These are phyloP conservation scores for Marasmius sp. DNA, from an alignment of 1,284 basidiomycete species.

Conservation along the genomic window DNA sequence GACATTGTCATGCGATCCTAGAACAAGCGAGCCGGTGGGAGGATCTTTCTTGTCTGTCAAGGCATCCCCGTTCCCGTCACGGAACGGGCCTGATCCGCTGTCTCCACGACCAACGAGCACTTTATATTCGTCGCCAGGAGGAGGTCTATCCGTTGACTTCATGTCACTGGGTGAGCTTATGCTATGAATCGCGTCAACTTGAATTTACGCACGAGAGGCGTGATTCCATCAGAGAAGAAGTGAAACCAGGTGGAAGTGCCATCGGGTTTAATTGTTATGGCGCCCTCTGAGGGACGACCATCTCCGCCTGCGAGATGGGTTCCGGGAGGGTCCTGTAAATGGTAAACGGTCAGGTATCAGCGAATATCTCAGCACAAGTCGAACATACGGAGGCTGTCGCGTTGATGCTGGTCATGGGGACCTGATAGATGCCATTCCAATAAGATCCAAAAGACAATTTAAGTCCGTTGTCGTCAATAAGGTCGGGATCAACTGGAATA, in stretches of 20 bases:
- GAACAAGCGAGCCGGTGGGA: slow-evolving; percentile 29
- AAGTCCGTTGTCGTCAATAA: slow-evolving; percentile 10
- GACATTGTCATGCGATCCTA: slow-evolving; percentile 32
- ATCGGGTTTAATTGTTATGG: slow-evolving; percentile 10
- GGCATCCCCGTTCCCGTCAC: slow-evolving; percentile 23
- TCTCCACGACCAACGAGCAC: slow-evolving; percentile 29
- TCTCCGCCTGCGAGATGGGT: slow-evolving; percentile 14
- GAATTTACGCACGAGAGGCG: background rate
- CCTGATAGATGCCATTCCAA: slow-evolving; percentile 13
- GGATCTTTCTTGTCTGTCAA: slow-evolving; percentile 16
- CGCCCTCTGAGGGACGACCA: slow-evolving; percentile 12
- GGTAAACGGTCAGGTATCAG: background rate
- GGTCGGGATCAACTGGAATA: slow-evolving; percentile 15
- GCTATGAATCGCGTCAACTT: background rate
- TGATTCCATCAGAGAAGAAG: slow-evolving; percentile 13
- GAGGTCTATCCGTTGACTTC: slow-evolving; percentile 17
- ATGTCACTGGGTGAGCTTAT: slow-evolving; percentile 4
- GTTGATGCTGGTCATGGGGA: slow-evolving; percentile 7
- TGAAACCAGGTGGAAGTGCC: background rate
- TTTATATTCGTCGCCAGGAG: slow-evolving; percentile 26
- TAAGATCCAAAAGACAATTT: slow-evolving; percentile 15
- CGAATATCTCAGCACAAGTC: background rate
- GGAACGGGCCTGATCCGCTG: slow-evolving; percentile 29
- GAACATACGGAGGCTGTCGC: slow-evolving; percentile 7
- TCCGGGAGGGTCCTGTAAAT: slow-evolving; percentile 8